Evolutionary conservation across 1,284 basidiomycete species (phyloP).

Genomic region (Volvariella surrecta): DNA sequence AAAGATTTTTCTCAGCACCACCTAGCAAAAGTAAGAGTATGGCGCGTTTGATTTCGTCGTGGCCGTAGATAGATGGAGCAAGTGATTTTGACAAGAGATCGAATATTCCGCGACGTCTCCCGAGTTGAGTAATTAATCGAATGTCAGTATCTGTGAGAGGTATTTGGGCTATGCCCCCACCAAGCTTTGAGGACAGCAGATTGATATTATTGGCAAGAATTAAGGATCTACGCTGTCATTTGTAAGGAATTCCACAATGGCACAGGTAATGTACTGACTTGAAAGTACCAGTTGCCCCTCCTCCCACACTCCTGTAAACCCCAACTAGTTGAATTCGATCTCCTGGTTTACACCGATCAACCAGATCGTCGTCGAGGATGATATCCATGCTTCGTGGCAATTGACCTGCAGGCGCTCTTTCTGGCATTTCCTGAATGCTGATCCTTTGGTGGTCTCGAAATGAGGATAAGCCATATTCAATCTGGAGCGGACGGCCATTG

Average conservation of each 20-base stretch:
- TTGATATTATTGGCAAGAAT: conserved; percentile 96
- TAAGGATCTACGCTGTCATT: conserved; percentile 57
- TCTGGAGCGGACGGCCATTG: conserved; percentile 80
- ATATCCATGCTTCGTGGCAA: conserved; percentile 94
- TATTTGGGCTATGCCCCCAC: conserved; percentile 92
- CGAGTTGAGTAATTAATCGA: conserved; percentile 92
- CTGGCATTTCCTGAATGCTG: conserved; percentile 99
- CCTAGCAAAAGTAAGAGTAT: conserved; percentile 90
- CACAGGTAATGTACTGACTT: conserved; percentile 51
- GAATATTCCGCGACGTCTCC: conserved; percentile 84
- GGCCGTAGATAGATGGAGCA: conserved; percentile 96
- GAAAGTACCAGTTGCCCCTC: conserved; percentile 84
- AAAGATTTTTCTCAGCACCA: conserved; percentile 95
- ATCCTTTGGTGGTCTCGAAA: conserved; percentile 98
- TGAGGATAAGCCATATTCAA: conserved; percentile 88
- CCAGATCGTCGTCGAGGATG: conserved; percentile 93
- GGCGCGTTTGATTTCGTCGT: conserved; percentile 94
- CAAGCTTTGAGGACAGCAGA: conserved; percentile 92
- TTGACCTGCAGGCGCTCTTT: conserved; percentile 95
- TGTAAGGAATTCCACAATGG: conserved; percentile 10
- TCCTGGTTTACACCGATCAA: conserved; percentile 96
- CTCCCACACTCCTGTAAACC: conserved; percentile 90
- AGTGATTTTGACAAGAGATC: conserved; percentile 88
- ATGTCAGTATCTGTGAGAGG: conserved; percentile 93
- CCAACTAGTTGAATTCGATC: conserved; percentile 97